phyloP scores from a whole-genome alignment of 371 early-diverging fungal genomes.

The Zancudomyces culisetae region DNA sequence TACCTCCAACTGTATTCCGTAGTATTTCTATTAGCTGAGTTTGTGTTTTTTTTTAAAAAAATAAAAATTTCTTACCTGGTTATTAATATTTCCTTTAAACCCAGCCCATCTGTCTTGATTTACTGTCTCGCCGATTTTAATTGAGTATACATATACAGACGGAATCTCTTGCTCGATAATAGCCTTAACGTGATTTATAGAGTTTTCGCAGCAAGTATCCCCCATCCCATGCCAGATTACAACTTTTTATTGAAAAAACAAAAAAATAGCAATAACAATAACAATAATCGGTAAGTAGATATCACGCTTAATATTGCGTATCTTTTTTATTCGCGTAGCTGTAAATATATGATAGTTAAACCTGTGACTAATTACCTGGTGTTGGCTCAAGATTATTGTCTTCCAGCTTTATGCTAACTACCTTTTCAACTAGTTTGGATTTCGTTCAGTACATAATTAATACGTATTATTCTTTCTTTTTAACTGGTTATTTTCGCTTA shows the following conservation, averaged over 20 bases:
- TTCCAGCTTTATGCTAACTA: too few relatives aligned
- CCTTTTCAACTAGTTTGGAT: too few relatives aligned
- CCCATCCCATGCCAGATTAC: constrained; percentile 86
- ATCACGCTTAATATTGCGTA: too few relatives aligned
- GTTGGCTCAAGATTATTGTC: too few relatives aligned
- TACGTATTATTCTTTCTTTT: too few relatives aligned
- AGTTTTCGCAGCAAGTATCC: constrained; percentile 50
- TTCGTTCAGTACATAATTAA: too few relatives aligned
- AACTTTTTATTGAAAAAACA: constrained; percentile 14
- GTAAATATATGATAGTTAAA: too few relatives aligned
- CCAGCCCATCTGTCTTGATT: constrained; percentile 52
- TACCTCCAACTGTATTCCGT: constrained; percentile 18
- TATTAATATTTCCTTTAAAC: constrained; percentile 61
- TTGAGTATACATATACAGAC: constrained; percentile 53
- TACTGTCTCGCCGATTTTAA: constrained; percentile 38
- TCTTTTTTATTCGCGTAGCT: too few relatives aligned
- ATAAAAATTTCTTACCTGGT: constrained; percentile 23
- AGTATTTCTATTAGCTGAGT: not conserved
- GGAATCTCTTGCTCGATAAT: constrained; percentile 33
- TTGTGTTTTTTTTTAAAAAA: constrained; percentile 15
- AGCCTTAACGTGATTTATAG: constrained; percentile 38
- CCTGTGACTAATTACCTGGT: too few relatives aligned
- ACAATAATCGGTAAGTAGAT: too few relatives aligned
- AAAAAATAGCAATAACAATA: too few relatives aligned
- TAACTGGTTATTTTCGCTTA: too few relatives aligned